phyloP scores from a whole-genome alignment of 1,284 basidiomycete genomes.

The Farysia itapuensis region DNA sequence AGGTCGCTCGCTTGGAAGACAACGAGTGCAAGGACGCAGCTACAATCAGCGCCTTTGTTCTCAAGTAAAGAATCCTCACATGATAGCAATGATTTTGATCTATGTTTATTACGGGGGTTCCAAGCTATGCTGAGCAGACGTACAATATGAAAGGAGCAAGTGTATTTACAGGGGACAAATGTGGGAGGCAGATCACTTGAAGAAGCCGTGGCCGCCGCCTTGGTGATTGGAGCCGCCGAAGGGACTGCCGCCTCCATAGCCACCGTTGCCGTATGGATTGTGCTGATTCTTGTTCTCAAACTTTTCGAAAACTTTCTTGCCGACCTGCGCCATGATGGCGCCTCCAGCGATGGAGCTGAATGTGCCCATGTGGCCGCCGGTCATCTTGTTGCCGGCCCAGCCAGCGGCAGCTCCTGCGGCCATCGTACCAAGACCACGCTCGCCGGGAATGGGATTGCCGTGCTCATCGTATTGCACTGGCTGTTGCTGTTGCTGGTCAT shows the following conservation, averaged over 20 bases:
- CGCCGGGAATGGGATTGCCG: constrained; percentile 45
- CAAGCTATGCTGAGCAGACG: neutral
- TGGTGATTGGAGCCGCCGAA: neutral
- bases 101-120: too few relatives aligned
- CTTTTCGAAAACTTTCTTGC: constrained; percentile 43
- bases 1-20: constrained; percentile 34
- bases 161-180: too few relatives aligned
- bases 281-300: constrained; percentile 24
- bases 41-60: constrained; percentile 20
- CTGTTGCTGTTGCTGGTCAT: constrained; percentile 12
- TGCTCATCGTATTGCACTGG: constrained; percentile 43
- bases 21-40: constrained; percentile 26
- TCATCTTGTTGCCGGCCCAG: constrained; percentile 44
- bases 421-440: constrained; percentile 52
- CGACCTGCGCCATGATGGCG: constrained; percentile 44
- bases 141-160: too few relatives aligned
- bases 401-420: constrained; percentile 42
- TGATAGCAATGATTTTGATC: neutral
- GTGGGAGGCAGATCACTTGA: constrained; percentile 10
- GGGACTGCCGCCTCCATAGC: constrained; percentile 3
- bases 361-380: constrained; percentile 36
- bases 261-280: constrained; percentile 5
- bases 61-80: neutral
- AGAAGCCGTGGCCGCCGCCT: constrained; percentile 8
- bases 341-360: constrained; percentile 34